A percentile compares a stretch with the other conserved stretches of the same genome.
These are phyloP conservation scores for Adenanthera pavonina DNA, from an alignment of 306 rosid species.

Conservation along the genomic window DNA sequence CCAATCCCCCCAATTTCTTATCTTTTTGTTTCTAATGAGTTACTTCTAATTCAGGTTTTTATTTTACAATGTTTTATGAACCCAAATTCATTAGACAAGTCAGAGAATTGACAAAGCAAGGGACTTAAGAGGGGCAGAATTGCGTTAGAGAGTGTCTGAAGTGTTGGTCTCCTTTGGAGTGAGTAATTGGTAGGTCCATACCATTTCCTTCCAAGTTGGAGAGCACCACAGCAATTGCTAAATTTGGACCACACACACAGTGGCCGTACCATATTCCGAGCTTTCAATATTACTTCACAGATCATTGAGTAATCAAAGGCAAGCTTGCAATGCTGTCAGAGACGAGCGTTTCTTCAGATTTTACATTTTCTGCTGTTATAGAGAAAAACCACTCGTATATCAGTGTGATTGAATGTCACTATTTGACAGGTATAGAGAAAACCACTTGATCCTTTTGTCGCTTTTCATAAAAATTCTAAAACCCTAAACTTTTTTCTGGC, in stretches of 20 bases:
- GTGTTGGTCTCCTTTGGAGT: slow-evolving; percentile 19
- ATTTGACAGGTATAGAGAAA: neutral
- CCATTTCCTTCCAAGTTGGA: slow-evolving; percentile 27
- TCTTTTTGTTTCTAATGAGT: neutral
- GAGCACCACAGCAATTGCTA: slow-evolving; percentile 21
- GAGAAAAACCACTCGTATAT: neutral
- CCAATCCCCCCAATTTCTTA: neutral
- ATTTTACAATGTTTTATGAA: neutral
- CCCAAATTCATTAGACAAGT: neutral
- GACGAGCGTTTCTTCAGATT: neutral
- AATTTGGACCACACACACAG: slow-evolving; percentile 23
- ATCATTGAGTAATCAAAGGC: slow-evolving; percentile 43
- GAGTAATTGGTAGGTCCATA: slow-evolving; percentile 45
- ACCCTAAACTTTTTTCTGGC: neutral
- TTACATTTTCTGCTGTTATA: slow-evolving; percentile 14
- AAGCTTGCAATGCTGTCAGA: slow-evolving; percentile 29
- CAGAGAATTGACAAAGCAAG: neutral
- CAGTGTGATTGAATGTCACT: neutral
- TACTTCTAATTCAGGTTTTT: neutral
- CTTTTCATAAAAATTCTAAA: neutral
- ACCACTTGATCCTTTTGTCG: neutral
- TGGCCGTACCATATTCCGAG: neutral
- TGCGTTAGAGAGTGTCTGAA: slow-evolving; percentile 11
- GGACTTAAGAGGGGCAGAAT: neutral
- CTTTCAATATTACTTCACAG: neutral